Evolutionary conservation across 2,329 filamentous ascomycete genomes (phyloP).

Genomic region (Hymenoscyphus repandus): DNA sequence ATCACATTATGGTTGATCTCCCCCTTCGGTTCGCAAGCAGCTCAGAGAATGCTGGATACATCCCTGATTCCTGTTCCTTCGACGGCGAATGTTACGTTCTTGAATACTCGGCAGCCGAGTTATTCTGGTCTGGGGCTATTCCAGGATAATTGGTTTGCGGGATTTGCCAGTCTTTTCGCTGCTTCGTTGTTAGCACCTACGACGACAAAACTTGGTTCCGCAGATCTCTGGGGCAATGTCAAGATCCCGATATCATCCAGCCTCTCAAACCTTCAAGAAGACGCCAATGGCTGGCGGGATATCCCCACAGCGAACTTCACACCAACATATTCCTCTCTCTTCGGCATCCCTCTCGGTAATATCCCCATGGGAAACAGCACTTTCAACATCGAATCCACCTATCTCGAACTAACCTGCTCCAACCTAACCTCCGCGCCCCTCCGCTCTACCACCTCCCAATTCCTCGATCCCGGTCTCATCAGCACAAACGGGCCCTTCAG

Average conservation of each 20-base stretch:
- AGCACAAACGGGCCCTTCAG: conserved; percentile 17
- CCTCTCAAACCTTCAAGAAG: conserved; percentile 10
- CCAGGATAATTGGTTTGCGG: conserved; percentile 16
- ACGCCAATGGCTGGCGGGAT: conserved; percentile 16
- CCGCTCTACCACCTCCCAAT: conserved; percentile 3
- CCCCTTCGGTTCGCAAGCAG: conserved; percentile 10
- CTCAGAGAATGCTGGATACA: conserved; percentile 14
- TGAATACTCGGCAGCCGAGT: conserved; percentile 16
- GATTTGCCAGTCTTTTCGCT: conserved; percentile 16
- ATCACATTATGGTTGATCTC: conserved; percentile 8
- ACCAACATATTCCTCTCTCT: conserved; percentile 16
- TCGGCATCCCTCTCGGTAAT: conserved; percentile 16
- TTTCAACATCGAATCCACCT: conserved; percentile 19
- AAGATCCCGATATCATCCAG: conserved; percentile 20
- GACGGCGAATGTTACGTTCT: conserved; percentile 7
- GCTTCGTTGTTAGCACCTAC: conserved; percentile 16
- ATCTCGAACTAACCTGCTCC: conserved; percentile 18
- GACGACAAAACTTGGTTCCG: conserved; percentile 11
- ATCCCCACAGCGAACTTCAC: conserved; percentile 7
- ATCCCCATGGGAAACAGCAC: conserved; percentile 15
- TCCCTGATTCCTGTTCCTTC: not conserved
- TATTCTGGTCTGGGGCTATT: conserved; percentile 12
- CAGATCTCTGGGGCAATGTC: conserved; percentile 20
- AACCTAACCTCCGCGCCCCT: conserved; percentile 13
- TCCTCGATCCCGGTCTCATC: conserved; percentile 19